Conservation (phyloP, 805 yeast genomes). For the Ogataea philodendri region DNA sequence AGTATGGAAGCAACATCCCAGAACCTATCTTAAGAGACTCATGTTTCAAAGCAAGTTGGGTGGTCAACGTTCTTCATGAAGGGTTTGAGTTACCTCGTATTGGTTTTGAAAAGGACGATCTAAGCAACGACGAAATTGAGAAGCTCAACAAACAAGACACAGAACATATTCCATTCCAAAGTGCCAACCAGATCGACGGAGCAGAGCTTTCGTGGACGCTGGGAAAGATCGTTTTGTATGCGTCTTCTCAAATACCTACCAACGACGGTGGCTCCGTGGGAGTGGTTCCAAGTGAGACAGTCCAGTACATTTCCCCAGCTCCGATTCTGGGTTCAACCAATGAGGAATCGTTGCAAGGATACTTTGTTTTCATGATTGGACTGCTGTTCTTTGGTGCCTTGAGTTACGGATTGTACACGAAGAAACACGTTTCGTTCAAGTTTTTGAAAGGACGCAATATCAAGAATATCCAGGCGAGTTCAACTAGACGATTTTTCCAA, state of each 20-base stretch:
- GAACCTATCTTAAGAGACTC: slow-evolving; percentile 63
- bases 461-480: slow-evolving; percentile 5
- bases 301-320: no score
- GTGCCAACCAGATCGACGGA: slow-evolving; percentile 77
- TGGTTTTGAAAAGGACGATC: slow-evolving; percentile 46
- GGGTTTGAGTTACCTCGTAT: slow-evolving; percentile 86
- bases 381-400: slow-evolving; percentile 16
- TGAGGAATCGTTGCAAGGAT: slow-evolving; percentile 8
- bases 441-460: slow-evolving; percentile 4
- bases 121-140: slow-evolving; percentile 26
- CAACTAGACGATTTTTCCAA: slow-evolving; percentile 6
- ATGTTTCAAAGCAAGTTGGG: slow-evolving; percentile 96
- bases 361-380: slow-evolving; percentile 14
- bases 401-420: slow-evolving; percentile 13
- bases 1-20: slow-evolving; percentile 54
- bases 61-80: slow-evolving; percentile 81
- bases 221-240: slow-evolving; percentile 82
- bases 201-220: slow-evolving; percentile 93
- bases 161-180: slow-evolving; percentile 65
- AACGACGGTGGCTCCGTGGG: slow-evolving; percentile 31
- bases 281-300: slow-evolving; percentile 38
- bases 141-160: slow-evolving; percentile 26
- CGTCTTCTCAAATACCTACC: slow-evolving; percentile 60
- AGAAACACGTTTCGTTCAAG: slow-evolving; percentile 5
- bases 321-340: no score